Conservation (phyloP, 371 early-diverging fungal genomes). For the Rhizopus microsporus region DNA sequence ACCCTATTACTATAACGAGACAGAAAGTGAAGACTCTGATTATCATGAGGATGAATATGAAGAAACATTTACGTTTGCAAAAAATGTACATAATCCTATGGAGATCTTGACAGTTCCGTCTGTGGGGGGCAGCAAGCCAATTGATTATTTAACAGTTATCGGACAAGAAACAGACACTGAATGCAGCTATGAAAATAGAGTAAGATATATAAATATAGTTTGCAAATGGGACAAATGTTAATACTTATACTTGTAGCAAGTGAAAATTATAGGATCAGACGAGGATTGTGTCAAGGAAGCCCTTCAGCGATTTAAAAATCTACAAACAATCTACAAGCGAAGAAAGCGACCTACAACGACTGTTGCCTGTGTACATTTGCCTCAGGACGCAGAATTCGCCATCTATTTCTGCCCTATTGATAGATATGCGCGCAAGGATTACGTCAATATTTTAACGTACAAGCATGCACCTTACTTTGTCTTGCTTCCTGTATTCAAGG, state of each 20-base stretch:
- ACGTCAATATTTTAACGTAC: conserved; percentile 9
- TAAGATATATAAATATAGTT: neutral
- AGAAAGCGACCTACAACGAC: conserved; percentile 15
- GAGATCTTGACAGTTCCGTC: conserved; percentile 19
- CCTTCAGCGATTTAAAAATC: conserved; percentile 19
- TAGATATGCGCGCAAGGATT: conserved; percentile 12
- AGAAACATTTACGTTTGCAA: conserved; percentile 29
- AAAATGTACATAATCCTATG: conserved; percentile 21
- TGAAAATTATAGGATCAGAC: conserved; percentile 24
- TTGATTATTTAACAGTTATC: conserved; percentile 22
- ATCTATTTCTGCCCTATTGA: conserved; percentile 28
- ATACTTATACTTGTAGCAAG: conserved; percentile 1
- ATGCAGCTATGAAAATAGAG: conserved; percentile 20
- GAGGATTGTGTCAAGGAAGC: conserved; percentile 28
- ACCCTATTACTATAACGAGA: conserved; percentile 15
- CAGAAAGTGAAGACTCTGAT: conserved; percentile 25
- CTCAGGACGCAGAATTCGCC: conserved; percentile 6
- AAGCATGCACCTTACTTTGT: conserved; percentile 27
- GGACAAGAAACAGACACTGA: conserved; percentile 30
- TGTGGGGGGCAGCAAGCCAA: conserved; percentile 9
- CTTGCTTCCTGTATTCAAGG: conserved; percentile 36
- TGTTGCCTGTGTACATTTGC: conserved; percentile 27
- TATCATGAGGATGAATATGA: conserved; percentile 18
- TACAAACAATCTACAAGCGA: conserved; percentile 27
- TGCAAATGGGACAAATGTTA: neutral